Conservation (phyloP, 192 early-diverging fungal species). For the Mortierella claussenii region DNA sequence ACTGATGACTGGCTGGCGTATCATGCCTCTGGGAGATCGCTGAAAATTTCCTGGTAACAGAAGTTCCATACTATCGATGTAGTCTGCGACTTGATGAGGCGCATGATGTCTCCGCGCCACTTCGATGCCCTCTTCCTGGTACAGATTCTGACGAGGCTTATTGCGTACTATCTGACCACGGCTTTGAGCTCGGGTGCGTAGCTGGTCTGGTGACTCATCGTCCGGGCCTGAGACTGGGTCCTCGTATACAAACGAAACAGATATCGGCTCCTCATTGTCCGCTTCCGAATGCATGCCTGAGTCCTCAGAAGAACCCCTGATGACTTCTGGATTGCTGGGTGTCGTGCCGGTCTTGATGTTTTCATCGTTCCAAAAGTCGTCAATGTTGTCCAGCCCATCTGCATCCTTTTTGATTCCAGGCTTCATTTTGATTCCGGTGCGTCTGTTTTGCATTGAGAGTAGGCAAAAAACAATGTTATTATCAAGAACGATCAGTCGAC, state of each 20-base stretch:
- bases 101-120: neutral
- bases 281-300: no score
- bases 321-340: no score
- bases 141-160: neutral
- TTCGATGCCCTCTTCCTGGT: conserved; percentile 1
- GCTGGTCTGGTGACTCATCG: neutral
- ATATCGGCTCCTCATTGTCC: neutral
- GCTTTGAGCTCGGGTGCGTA: neutral
- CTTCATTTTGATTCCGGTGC: conserved; percentile 48
- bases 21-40: neutral
- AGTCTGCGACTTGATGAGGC: conserved; percentile 10
- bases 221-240: neutral
- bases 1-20: no score
- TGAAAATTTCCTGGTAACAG: neutral
- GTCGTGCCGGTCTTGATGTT: no score
- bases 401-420: conserved; percentile 46
- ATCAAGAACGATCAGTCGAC: no score
- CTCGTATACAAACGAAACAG: neutral
- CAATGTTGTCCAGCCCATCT: conserved; percentile 51
- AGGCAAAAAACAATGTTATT: neutral
- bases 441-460: conserved; percentile 13
- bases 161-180: neutral
- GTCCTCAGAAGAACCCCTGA: no score
- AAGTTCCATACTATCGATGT: neutral
- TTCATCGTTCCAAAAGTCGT: conserved; percentile 46